phyloP scores from a whole-genome alignment of 768 basidiomycete genomes.

The Lepiota subincarnata region DNA sequence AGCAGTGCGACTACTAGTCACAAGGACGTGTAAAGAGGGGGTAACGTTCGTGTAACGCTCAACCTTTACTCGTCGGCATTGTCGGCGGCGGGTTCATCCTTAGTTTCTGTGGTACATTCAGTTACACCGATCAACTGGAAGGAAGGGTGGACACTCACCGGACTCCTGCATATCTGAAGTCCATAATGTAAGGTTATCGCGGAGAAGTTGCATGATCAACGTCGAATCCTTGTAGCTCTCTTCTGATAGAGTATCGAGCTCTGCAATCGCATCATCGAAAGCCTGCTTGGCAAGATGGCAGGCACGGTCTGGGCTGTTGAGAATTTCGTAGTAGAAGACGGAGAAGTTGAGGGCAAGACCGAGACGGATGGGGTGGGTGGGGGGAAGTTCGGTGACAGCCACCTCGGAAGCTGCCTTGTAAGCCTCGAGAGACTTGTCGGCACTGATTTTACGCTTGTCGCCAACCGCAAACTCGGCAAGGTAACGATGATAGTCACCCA shows the following conservation, averaged over 20 bases:
- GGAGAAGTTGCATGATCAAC: slow-evolving; percentile 92
- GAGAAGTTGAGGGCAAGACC: slow-evolving; percentile 99
- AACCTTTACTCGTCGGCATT: slow-evolving; percentile 61
- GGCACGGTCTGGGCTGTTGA: slow-evolving; percentile 97
- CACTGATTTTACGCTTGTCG: slow-evolving; percentile 94
- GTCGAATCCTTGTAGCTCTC: slow-evolving; percentile 99
- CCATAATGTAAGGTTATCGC: slow-evolving; percentile 98
- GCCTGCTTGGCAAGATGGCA: slow-evolving; percentile 99
- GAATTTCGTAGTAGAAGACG: slow-evolving; percentile 99
- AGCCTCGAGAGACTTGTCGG: slow-evolving; percentile 94
- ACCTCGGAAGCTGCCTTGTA: slow-evolving; percentile 98
- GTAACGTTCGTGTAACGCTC: neutral
- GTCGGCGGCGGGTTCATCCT: slow-evolving; percentile 62
- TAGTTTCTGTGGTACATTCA: slow-evolving; percentile 68
- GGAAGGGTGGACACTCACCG: slow-evolving; percentile 42
- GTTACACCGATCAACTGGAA: slow-evolving; percentile 25
- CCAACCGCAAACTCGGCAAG: slow-evolving; percentile 98
- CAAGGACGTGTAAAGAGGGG: neutral
- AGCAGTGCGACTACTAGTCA: slow-evolving; percentile 5
- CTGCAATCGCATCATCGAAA: slow-evolving; percentile 98
- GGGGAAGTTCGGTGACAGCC: slow-evolving; percentile 91
- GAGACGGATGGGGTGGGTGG: slow-evolving; percentile 97
- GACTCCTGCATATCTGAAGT: slow-evolving; percentile 96
- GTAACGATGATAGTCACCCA: slow-evolving; percentile 99
- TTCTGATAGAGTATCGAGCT: slow-evolving; percentile 97